Base-by-base conservation (phyloP, 176 grass and related monocot species). In the Hsuehochloa calcarea region DNA sequence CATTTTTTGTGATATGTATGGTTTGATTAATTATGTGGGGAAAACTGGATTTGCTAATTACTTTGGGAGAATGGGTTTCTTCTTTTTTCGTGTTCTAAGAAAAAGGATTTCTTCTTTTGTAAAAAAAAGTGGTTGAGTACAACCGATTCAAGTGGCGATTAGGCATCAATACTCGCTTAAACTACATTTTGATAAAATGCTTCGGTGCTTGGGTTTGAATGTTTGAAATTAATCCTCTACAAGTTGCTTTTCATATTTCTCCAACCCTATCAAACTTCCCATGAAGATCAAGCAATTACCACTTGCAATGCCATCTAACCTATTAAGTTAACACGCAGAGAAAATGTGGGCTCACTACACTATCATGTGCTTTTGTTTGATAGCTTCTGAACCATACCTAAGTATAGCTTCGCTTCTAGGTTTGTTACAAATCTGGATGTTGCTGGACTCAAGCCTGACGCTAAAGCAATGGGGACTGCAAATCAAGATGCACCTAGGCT, bases 341-440 rank as follows among this genome's bases (percentile, higher is more conserved):
- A 70, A 75, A 78, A 41, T 60, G 9, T 1, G 3, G 41, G 63
- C 52, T 73, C 51, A 27, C 29, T 84, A 73, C 47, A 65, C 4
- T 79, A 72, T 79, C 6, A 16, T 71, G 15, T 78, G 65, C 77
- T 87, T 87, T 3, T 72, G 35, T 80, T 70, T 55, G 10, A 23
- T 37, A 70, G 56, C 27, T 44, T 65, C 66, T 83, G 20, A 43
- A 52, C 27, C 6, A 80, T 77, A 40, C 29, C 54, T 89, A 67
- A 87, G 23, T 35, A 84, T 84, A 38, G n/a, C 20, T 59, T 84
- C 47, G 4, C 46, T 77, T 89, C 27, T 87, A 98, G 96, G 83
- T 95, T 98, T 93, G 86, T 94, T 82, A 87, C 84, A 47, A 85
- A 92, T 81, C 90, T 98, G 74, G 91, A 95, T 85, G 93, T 93